Conservation (phyloP, 208 protist species). For the Leishmania lainsoni region DNA sequence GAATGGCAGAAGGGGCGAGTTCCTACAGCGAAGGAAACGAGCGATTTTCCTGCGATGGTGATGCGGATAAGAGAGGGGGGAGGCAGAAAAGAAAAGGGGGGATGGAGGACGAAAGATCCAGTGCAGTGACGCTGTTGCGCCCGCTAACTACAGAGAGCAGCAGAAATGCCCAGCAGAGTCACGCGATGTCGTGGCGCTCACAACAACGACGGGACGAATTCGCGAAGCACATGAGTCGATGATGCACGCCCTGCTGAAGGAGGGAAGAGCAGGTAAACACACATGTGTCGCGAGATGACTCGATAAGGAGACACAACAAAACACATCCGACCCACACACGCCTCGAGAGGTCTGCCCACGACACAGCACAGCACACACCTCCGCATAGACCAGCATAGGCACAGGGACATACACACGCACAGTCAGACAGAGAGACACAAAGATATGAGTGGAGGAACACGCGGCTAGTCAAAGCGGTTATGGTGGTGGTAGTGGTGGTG, state of each 20-base stretch:
- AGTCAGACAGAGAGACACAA: not conserved
- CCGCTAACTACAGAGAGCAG: not conserved
- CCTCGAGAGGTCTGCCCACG: not conserved
- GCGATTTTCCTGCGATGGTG: not conserved
- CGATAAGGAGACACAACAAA: not conserved
- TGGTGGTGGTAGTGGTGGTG: constrained; percentile 19
- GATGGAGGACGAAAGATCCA: no score
- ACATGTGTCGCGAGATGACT: not conserved
- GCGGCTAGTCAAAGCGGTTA: constrained; percentile 5
- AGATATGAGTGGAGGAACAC: not conserved
- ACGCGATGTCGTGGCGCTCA: not conserved
- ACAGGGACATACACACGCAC: not conserved
- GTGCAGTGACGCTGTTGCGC: not conserved
- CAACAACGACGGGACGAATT: not conserved
- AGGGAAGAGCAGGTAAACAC: not conserved
- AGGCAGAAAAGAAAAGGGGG: not conserved
- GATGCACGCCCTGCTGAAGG: not conserved
- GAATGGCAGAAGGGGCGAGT: not conserved
- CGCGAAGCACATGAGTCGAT: not conserved
- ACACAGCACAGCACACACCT: not conserved
- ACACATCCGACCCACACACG: not conserved
- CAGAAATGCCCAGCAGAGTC: not conserved
- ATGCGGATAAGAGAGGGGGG: not conserved
- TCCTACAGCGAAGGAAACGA: not conserved
- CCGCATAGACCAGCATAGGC: not conserved